Base-by-base conservation (phyloP, 495 filamentous ascomycete species). In the Annulohypoxylon maeteangense region DNA sequence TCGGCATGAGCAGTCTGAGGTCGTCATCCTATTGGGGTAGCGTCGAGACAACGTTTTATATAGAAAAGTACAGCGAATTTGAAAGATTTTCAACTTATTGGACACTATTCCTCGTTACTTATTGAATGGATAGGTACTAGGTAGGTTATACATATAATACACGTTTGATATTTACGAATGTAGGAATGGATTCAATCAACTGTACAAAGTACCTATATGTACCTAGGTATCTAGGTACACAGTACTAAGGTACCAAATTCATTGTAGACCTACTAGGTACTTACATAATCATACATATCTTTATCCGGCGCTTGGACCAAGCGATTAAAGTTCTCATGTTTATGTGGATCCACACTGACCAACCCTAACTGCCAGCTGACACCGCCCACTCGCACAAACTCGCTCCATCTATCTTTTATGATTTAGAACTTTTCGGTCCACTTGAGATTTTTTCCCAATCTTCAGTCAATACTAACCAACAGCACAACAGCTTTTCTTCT, bases 361-460 rank as follows among this genome's bases (percentile, higher is more conserved):
- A 72, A 61, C 71, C 68, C 70, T 70, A 79, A 76, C 70, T 81
- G 80, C 80, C 81, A 51, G 12, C 7, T 12, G 54, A 67, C 70
- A 84, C 81, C 81, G 81, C 81, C 74, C 72, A 40, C 78, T 70
- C 80, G 71, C 78, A 80, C 76, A 80, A 76, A 70, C 60, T 25
- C 48, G 18, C 56, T 54, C 31, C 18, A 36, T 69, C 34, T 57
- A 36, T 69, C 34, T 57, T 31, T 69, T 50, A 38, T 38, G 55
- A 68, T 60, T 68, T 71, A 60, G 20, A 69, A 71, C 68, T 71
- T 56, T 42, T 48, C 31, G 40, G 60, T 57, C 67, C 72, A 53
- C 66, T 12, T 27, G 29, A 67, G 58, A 67, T 42, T 72, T 60
- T 70, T 65, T 70, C 64, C 56, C 45, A 42, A 45, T 62, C 61